Conservation (phyloP, 2,329 filamentous ascomycete species). For the Claviceps pazoutovae region DNA sequence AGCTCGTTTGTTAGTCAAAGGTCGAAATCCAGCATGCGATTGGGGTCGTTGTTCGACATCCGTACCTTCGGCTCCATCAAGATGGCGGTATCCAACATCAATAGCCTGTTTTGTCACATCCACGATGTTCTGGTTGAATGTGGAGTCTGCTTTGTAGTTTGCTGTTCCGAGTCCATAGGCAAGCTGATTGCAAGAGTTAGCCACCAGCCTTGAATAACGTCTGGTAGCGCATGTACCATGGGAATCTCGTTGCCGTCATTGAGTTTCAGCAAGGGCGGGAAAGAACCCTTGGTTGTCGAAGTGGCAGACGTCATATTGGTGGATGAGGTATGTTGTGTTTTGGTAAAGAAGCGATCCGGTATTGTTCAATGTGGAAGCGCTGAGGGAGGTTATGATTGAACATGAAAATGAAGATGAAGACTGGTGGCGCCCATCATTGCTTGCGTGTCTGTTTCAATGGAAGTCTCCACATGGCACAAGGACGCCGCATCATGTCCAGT, state of each 20-base stretch:
- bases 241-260: slow-evolving; percentile 64
- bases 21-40: neutral
- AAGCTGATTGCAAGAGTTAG: slow-evolving; percentile 28
- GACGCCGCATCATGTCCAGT: too few species aligned
- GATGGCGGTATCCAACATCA: slow-evolving; percentile 53
- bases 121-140: slow-evolving; percentile 40
- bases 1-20: neutral
- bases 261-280: slow-evolving; percentile 48
- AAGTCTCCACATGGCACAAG: too few species aligned
- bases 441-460: too few species aligned
- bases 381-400: too few species aligned
- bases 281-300: slow-evolving; percentile 25
- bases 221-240: slow-evolving; percentile 32
- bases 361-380: neutral
- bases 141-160: slow-evolving; percentile 36
- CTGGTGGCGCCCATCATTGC: too few species aligned
- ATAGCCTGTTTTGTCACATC: slow-evolving; percentile 46
- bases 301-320: slow-evolving; percentile 27
- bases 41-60: neutral
- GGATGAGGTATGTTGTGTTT: neutral
- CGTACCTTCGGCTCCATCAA: slow-evolving; percentile 60
- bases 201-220: neutral
- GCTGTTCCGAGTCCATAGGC: slow-evolving; percentile 63
- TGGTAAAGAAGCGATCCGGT: neutral
- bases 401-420: neutral